Evolutionary conservation across 1,284 basidiomycete genomes (phyloP).

Genomic region (Fomitopsis schrenkii): DNA sequence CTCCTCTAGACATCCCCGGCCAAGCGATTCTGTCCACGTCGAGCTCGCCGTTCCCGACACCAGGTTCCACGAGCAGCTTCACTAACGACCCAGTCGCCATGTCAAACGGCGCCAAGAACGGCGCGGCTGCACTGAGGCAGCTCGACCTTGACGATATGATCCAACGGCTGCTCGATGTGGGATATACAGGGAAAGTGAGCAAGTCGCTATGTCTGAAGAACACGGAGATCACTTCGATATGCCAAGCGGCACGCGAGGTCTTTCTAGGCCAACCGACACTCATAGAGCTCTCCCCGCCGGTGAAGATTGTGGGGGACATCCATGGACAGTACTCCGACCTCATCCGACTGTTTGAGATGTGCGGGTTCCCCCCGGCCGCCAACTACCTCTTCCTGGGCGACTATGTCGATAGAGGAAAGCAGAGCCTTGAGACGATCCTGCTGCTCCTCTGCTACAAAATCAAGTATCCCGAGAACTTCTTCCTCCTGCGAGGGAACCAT

Average conservation of each 20-base stretch:
- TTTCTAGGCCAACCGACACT: constrained; percentile 97
- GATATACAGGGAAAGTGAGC: constrained; percentile 97
- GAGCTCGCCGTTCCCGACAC: constrained; percentile 37
- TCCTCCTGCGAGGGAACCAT: constrained; percentile 96
- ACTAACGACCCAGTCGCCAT: constrained; percentile 32
- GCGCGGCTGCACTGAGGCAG: constrained; percentile 51
- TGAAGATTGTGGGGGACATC: constrained; percentile 99
- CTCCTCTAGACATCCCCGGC: constrained; percentile 74
- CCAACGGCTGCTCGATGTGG: constrained; percentile 91
- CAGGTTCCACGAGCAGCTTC: constrained; percentile 41
- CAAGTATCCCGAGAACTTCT: constrained; percentile 99
- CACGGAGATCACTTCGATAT: constrained; percentile 92
- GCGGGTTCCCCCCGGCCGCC: constrained; percentile 94
- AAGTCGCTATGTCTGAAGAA: constrained; percentile 98
- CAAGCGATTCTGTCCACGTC: constrained; percentile 72
- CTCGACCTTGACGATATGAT: constrained; percentile 99
- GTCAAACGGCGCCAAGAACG: constrained; percentile 41
- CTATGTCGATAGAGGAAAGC: constrained; percentile 98
- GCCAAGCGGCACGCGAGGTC: constrained; percentile 95
- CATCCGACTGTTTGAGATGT: constrained; percentile 99
- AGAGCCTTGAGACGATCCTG: constrained; percentile 96
- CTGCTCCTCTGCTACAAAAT: constrained; percentile 98
- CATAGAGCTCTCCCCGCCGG: constrained; percentile 95
- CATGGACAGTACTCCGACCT: constrained; percentile 99
- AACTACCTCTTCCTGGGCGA: constrained; percentile 99